Evolutionary conservation across 2,329 filamentous ascomycete species (phyloP), one percentile per base, ranked within the genome.

Genomic region (Clarireedia homoeocarpa): DNA sequence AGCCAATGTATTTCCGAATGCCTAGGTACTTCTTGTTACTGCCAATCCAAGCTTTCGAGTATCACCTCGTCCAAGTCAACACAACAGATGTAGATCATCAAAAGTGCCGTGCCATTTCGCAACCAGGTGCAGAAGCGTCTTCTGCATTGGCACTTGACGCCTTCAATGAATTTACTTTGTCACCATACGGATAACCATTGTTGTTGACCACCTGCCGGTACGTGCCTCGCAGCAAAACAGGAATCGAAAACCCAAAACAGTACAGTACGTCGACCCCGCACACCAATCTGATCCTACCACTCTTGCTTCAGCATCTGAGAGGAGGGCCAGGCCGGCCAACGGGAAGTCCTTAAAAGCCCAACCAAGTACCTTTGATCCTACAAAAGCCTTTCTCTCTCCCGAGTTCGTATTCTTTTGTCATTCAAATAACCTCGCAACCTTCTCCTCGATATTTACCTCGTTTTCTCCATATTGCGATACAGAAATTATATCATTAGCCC

Each of bases 261-360:
- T 38, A 17, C 42, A 47, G 38, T 38, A 23, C 44, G 17, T 42
- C 45, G 52, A 54, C 53, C 53, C 53, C 53, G 53, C 53, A 55
- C 46, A 30, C 46, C 39, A 44, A 51, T 30, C 2, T 26, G 27
- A 55, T 44, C 47, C 47, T 20, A 44, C 26, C 53, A 51, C 53
- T 55, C 52, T 30, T 49, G 10, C 30, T 48, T 40, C 44, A 38
- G 6, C 20, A 26, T 48, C 39, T 20, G 17, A 42, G 6, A 42
- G 5, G 15, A 20, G 39, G 15, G 38, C 23, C 51, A 48, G 20
- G 51, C 27, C 51, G 51, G 44, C 51, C 51, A 48, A 48, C 34
- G 15, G 51, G 51, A 49, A 42, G 7, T 48, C 27, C 15, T 15
- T 45, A 39, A 34, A 34, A 17, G 26, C 10, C 46, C 46, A 55